A percentile compares a stretch with the other conserved stretches of the same genome.
Evolutionary conservation across 371 early-diverging fungal genomes (phyloP).

Genomic region (Mortierella sp.): DNA sequence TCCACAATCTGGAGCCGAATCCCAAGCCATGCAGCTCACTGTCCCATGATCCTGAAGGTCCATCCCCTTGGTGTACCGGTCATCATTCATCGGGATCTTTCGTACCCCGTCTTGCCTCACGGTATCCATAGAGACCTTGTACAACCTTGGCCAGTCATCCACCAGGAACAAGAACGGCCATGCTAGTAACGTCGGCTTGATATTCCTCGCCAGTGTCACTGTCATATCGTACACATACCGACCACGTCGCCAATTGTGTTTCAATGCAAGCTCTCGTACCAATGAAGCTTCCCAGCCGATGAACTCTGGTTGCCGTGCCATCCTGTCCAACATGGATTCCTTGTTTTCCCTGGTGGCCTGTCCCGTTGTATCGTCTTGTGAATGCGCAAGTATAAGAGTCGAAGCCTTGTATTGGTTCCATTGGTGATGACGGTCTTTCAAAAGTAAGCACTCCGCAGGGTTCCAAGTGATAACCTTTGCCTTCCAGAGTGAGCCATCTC

Average conservation of each 20-base stretch:
- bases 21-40: constrained; percentile 33
- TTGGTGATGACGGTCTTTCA: constrained; percentile 13
- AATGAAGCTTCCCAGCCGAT: constrained; percentile 27
- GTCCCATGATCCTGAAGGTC: constrained; percentile 17
- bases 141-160: constrained; percentile 19
- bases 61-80: constrained; percentile 8
- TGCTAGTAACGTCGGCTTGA: constrained; percentile 26
- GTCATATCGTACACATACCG: constrained; percentile 21
- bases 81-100: constrained; percentile 5
- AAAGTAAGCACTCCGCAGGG: constrained; percentile 23
- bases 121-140: constrained; percentile 15
- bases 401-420: no score
- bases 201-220: constrained; percentile 12
- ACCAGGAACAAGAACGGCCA: constrained; percentile 39
- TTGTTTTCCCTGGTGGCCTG: background rate
- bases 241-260: constrained; percentile 31
- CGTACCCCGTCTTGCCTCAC: constrained; percentile 2
- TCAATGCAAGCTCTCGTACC: constrained; percentile 22
- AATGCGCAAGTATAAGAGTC: no score
- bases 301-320: constrained; percentile 15
- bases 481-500: constrained; percentile 23
- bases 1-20: background rate
- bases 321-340: constrained; percentile 4
- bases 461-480: constrained; percentile 19
- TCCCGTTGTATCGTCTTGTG: background rate